A percentile compares a stretch with the other conserved stretches of the same genome.
These are phyloP conservation scores for Endoconidiophora laricicola DNA, from an alignment of 2,329 filamentous ascomycete genomes.

Conservation along the genomic window DNA sequence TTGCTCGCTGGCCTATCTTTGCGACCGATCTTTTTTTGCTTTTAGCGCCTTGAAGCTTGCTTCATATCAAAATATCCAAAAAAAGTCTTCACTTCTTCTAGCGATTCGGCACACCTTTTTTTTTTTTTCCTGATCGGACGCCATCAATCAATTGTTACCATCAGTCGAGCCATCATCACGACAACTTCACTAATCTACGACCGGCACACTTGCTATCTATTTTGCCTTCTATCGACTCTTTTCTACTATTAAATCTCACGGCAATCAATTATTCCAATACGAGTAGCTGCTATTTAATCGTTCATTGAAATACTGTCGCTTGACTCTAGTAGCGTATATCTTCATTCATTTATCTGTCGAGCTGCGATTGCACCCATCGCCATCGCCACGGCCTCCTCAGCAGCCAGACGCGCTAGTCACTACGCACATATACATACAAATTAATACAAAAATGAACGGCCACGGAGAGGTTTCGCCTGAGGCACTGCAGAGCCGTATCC, in stretches of 20 bases:
- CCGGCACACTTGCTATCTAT: too few relatives aligned
- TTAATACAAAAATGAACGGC: conserved; percentile 31
- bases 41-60: too few relatives aligned
- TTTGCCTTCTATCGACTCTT: too few relatives aligned
- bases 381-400: background rate
- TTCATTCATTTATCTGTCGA: background rate
- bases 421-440: background rate
- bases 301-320: background rate
- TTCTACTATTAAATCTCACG: too few relatives aligned
- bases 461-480: conserved; percentile 51
- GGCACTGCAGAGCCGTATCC: conserved; percentile 84
- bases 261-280: too few relatives aligned
- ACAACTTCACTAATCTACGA: background rate
- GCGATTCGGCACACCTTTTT: too few relatives aligned
- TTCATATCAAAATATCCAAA: too few relatives aligned
- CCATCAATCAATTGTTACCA: background rate
- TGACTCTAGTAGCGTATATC: background rate
- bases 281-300: too few relatives aligned
- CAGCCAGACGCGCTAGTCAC: background rate
- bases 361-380: conserved; percentile 2
- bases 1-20: too few relatives aligned
- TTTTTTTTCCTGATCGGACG: too few relatives aligned
- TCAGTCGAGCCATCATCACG: background rate
- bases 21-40: too few relatives aligned
- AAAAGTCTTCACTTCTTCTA: too few relatives aligned